Percentiles rank a stretch among this genome's conserved stretches.
Conservation (phyloP, 768 basidiomycete species). For the Atractiella rhizophila region DNA sequence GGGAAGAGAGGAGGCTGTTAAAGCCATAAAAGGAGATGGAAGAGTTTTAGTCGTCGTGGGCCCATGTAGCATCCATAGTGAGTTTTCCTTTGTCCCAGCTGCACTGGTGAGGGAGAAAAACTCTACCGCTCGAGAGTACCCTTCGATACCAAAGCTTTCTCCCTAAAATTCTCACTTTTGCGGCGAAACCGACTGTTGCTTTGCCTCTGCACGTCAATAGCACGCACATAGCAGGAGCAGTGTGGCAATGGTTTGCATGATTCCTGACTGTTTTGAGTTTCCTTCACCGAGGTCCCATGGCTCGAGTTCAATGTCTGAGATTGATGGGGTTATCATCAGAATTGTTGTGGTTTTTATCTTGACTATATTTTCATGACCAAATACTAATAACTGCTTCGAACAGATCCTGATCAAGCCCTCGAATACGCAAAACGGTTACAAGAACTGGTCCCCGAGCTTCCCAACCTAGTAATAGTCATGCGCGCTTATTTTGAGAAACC, state of each 20-base stretch:
- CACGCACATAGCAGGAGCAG: no score
- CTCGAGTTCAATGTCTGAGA: no score
- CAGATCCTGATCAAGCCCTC: slow-evolving; percentile 17
- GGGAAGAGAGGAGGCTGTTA: slow-evolving; percentile 52
- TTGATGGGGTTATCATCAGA: no score
- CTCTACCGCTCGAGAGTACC: neutral
- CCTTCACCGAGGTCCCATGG: no score
- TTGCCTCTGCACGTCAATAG: neutral
- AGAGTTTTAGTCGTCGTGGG: slow-evolving; percentile 75
- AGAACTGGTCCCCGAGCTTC: slow-evolving; percentile 34
- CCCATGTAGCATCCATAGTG: slow-evolving; percentile 79
- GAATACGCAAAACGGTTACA: slow-evolving; percentile 54
- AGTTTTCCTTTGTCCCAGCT: no score
- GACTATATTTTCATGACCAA: no score
- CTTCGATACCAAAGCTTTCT: neutral
- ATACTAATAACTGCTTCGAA: neutral
- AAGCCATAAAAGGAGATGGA: slow-evolving; percentile 62
- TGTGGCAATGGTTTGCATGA: no score
- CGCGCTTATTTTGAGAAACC: slow-evolving; percentile 70
- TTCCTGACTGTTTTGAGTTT: no score
- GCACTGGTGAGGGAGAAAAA: no score
- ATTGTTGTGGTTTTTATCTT: no score
- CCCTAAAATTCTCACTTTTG: neutral
- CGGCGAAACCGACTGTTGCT: neutral
- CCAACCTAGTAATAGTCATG: slow-evolving; percentile 70